phyloP scores from a whole-genome alignment of 1,284 basidiomycete species.

The Chiua sp. region DNA sequence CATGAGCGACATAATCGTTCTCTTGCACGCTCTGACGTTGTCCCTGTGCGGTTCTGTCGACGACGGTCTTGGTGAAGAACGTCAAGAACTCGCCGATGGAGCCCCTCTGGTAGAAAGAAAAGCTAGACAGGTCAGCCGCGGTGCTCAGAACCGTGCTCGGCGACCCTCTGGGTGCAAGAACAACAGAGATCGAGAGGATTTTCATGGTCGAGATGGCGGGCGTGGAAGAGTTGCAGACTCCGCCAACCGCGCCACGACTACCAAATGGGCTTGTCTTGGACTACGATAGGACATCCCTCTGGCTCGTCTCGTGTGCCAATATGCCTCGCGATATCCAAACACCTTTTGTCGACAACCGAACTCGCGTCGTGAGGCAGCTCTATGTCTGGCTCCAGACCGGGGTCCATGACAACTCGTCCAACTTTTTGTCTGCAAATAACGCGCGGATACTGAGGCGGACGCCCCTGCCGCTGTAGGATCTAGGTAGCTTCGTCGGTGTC shows the following conservation, averaged over 20 bases:
- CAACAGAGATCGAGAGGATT: conserved; percentile 69
- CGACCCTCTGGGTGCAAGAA: conserved; percentile 61
- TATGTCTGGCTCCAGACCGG: conserved; percentile 57
- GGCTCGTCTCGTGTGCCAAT: no score
- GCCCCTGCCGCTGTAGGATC: conserved; percentile 51
- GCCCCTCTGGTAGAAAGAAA: conserved; percentile 93
- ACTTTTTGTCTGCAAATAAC: conserved; percentile 33
- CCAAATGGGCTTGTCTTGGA: conserved; percentile 19
- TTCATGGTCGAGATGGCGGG: conserved; percentile 55
- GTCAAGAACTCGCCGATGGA: conserved; percentile 88
- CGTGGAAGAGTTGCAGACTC: conserved; percentile 3
- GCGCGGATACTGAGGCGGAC: conserved; percentile 24
- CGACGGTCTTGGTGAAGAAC: conserved; percentile 93
- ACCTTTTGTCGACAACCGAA: conserved; percentile 25
- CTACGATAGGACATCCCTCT: conserved; percentile 19
- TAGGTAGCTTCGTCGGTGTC: conserved; percentile 52
- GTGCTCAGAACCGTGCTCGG: conserved; percentile 70
- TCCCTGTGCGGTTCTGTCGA: conserved; percentile 86
- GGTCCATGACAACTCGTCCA: conserved; percentile 51
- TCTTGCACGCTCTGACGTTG: conserved; percentile 95
- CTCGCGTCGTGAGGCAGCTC: conserved; percentile 35
- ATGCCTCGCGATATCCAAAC: no score
- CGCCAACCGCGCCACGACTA: background rate
- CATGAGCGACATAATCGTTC: conserved; percentile 94
- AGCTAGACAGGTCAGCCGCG: conserved; percentile 88